Evolutionary conservation across 352 stramenopile genomes (phyloP), one percentile per base, ranked within the genome.

Genomic region (Phytophthora litchii): DNA sequence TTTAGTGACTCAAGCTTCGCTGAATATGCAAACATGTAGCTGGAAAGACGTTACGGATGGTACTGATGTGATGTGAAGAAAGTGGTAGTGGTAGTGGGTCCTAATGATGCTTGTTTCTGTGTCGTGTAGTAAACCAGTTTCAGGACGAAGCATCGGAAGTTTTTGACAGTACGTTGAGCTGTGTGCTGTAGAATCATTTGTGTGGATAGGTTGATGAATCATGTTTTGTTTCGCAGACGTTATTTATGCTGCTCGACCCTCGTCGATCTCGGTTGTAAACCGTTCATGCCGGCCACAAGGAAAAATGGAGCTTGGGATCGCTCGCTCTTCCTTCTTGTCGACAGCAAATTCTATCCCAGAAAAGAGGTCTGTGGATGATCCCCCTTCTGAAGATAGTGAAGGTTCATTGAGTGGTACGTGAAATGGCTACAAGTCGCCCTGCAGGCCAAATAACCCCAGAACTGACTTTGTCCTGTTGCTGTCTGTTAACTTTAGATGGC

Each of bases 101-200:
- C 21, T 70, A 49, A 59, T 49, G 19, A 11, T 56, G 43, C 16
- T 68, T 60, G 37, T 46, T 58, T 68, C 16, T 68, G 23, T 61
- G 37, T 59, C 32, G 29, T 43, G 36, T 27, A 88, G 78, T 68
- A 38, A 72, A 71, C 21, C 70, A 87, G 52, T 64, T 78, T 36
- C 57, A 60, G 37, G 78, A 89, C 38, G 79, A 89, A 74, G 62
- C 69, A 29, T 89, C 79, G 21, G 76, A 89, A 60, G 72, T 82
- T 74, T 89, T 86, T 83, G 78, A 86, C 59, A 80, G 79, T 89
- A 46, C 50, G 78, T 78, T 44, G 19, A 67, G 23, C 42, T 68
- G 13, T 42, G 36, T 62, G 71, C 56, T 42, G 10, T 41, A n/a
- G n/a, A n/a, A n/a, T n/a, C n/a, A n/a, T 34, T 13, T 17, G 42